Conservation (phyloP, 495 filamentous ascomycete genomes). For the Neurospora sp. region DNA sequence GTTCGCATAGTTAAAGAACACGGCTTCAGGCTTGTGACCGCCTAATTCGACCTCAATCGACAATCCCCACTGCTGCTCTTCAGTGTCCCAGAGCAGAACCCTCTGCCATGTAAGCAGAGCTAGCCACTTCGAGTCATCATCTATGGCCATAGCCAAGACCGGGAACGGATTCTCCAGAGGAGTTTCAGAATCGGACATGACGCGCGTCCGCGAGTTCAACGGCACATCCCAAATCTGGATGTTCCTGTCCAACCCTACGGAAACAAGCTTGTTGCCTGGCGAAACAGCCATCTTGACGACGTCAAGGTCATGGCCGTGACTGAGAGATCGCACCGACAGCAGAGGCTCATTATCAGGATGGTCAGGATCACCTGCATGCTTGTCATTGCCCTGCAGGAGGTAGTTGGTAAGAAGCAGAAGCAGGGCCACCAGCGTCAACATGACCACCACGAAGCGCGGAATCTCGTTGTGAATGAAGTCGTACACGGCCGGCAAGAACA, state of each 20-base stretch:
- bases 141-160: constrained; percentile 47
- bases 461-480: constrained; percentile 50
- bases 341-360: constrained; percentile 37
- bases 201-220: constrained; percentile 23
- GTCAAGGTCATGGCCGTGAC: constrained; percentile 51
- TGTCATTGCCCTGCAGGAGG: constrained; percentile 46
- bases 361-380: constrained; percentile 16
- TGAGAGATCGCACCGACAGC: constrained; percentile 50
- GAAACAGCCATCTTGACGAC: constrained; percentile 50
- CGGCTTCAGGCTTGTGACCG: constrained; percentile 43
- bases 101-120: constrained; percentile 47
- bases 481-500: constrained; percentile 42
- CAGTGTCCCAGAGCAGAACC: constrained; percentile 50
- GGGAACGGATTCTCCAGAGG: constrained; percentile 39
- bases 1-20: constrained; percentile 40
- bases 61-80: constrained; percentile 38
- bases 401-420: constrained; percentile 57
- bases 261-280: constrained; percentile 49
- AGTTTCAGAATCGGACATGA: constrained; percentile 30
- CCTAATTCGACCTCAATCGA: constrained; percentile 37
- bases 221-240: constrained; percentile 52
- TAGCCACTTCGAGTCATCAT: constrained; percentile 50
- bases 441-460: constrained; percentile 40
- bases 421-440: constrained; percentile 44
- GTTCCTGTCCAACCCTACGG: constrained; percentile 52